phyloP scores from a whole-genome alignment of 345 rosid genomes.

The Eucalyptus virginea region DNA sequence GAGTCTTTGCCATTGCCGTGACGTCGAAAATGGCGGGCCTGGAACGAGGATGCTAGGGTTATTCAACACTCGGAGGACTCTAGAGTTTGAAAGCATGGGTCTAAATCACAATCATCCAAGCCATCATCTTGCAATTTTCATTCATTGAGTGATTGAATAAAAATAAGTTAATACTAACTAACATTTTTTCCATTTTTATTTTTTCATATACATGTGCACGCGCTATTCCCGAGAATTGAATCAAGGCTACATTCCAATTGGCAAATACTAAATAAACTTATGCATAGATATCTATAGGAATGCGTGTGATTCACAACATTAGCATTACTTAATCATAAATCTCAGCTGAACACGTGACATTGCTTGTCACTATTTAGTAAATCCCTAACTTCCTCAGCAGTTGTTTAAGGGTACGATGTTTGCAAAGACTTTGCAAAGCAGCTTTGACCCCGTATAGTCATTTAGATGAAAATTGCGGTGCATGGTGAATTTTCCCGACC shows the following conservation, averaged over 20 bases:
- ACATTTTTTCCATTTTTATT: background rate
- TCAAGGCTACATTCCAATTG: background rate
- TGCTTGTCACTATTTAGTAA: background rate
- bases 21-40: background rate
- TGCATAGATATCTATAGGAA: background rate
- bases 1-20: background rate
- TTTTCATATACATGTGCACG: background rate
- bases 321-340: background rate
- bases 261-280: background rate
- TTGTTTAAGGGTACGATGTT: background rate
- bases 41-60: rapidly evolving
- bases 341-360: background rate
- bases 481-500: background rate
- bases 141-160: background rate
- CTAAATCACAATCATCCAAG: background rate
- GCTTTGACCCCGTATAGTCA: background rate
- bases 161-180: background rate
- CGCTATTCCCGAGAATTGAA: background rate
- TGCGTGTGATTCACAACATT: background rate
- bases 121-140: background rate
- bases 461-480: background rate
- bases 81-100: background rate
- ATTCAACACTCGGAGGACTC: background rate
- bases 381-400: background rate
- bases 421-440: background rate